Percentiles rank a stretch among this genome's conserved stretches.
phyloP scores from a whole-genome alignment of 2,329 filamentous ascomycete species.

The Ophiostoma quercus region DNA sequence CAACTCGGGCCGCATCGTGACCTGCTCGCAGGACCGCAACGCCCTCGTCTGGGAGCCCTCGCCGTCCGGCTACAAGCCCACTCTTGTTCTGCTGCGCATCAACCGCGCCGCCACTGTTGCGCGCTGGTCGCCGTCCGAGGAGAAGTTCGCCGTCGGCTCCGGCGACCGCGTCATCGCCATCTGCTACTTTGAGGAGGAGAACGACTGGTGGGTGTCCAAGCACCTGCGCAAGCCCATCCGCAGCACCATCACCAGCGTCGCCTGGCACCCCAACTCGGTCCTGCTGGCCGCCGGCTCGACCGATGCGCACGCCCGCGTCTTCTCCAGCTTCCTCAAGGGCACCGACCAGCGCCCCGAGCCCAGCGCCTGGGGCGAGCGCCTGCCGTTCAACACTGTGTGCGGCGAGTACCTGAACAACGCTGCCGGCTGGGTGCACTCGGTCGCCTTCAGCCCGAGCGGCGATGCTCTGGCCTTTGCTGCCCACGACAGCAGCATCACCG shows the following conservation, averaged over 20 bases:
- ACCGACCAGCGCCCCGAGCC: slow-evolving; percentile 81
- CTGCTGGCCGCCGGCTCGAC: slow-evolving; percentile 93
- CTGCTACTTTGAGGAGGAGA: slow-evolving; percentile 98
- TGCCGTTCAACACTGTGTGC: slow-evolving; percentile 98
- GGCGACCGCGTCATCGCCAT: slow-evolving; percentile 92
- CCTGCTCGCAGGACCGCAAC: slow-evolving; percentile 96
- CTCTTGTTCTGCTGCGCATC: slow-evolving; percentile 91
- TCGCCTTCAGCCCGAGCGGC: slow-evolving; percentile 87
- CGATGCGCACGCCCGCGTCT: slow-evolving; percentile 90
- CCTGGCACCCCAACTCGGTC: slow-evolving; percentile 97
- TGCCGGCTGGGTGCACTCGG: slow-evolving; percentile 92
- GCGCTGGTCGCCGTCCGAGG: slow-evolving; percentile 93
- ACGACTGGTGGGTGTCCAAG: slow-evolving; percentile 99
- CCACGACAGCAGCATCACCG: slow-evolving; percentile 93
- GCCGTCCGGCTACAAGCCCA: slow-evolving; percentile 90
- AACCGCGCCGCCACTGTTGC: slow-evolving; percentile 95
- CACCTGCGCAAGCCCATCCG: slow-evolving; percentile 98
- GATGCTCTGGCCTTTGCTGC: slow-evolving; percentile 90
- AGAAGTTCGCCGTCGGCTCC: slow-evolving; percentile 95
- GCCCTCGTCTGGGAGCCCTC: slow-evolving; percentile 97
- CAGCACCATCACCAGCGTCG: slow-evolving; percentile 89
- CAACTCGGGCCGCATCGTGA: slow-evolving; percentile 85
- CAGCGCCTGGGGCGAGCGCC: slow-evolving; percentile 85
- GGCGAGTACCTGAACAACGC: slow-evolving; percentile 95
- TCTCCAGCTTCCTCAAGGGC: slow-evolving; percentile 94